Percentiles rank a stretch among this genome's conserved stretches.
Evolutionary conservation across 2,329 filamentous ascomycete species (phyloP).

Genomic region (Saccharata proteae): DNA sequence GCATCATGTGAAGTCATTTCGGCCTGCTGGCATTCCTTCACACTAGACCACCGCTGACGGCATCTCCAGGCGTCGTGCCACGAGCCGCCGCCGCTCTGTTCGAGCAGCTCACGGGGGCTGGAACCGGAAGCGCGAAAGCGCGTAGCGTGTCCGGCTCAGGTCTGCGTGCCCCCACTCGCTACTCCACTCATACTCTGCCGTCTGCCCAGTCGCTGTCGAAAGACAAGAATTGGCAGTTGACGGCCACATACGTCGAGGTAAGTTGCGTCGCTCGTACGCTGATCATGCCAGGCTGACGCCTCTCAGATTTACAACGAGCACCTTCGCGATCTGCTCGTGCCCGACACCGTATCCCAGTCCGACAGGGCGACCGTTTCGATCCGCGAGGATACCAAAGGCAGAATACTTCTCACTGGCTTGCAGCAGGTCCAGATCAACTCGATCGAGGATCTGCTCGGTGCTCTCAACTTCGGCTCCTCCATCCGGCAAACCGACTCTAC

Average conservation of each 20-base stretch:
- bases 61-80: slow-evolving; percentile 77
- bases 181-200: slow-evolving; percentile 50
- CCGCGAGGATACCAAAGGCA: slow-evolving; percentile 85
- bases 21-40: not conserved
- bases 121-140: slow-evolving; percentile 27
- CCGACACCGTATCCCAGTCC: slow-evolving; percentile 54
- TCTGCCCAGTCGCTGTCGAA: slow-evolving; percentile 29
- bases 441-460: slow-evolving; percentile 78
- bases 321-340: slow-evolving; percentile 74
- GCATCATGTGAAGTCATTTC: not conserved
- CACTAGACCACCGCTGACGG: slow-evolving; percentile 1
- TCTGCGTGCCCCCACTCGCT: slow-evolving; percentile 66
- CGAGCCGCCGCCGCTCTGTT: slow-evolving; percentile 79
- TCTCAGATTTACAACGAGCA: slow-evolving; percentile 91
- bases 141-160: slow-evolving; percentile 59
- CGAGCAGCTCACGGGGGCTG: slow-evolving; percentile 61
- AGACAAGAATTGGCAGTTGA: slow-evolving; percentile 80
- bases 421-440: slow-evolving; percentile 82
- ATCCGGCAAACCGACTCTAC: slow-evolving; percentile 96
- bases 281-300: slow-evolving; percentile 11
- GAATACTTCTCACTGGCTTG: slow-evolving; percentile 85
- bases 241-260: slow-evolving; percentile 77
- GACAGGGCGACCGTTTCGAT: slow-evolving; percentile 80
- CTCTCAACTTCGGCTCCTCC: slow-evolving; percentile 81
- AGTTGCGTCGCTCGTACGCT: slow-evolving; percentile 6